Evolutionary conservation across 345 rosid genomes (phyloP), one percentile per base, ranked within the genome.

Genomic region (Camelina laxa): DNA sequence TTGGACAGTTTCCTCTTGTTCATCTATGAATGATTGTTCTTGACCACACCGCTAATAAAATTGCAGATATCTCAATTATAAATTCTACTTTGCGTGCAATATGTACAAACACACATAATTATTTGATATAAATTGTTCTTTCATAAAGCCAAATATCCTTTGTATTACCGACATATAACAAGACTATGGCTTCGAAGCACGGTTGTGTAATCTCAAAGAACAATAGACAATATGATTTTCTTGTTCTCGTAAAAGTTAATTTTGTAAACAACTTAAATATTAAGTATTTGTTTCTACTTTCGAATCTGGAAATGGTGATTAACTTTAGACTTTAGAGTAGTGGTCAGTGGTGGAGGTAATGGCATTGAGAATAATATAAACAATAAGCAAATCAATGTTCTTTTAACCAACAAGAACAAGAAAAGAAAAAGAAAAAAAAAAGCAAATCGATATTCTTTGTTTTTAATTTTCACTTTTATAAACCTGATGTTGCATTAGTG

Each of bases 401-500:
- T 42, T 73, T 48, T 36, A 60, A 38, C 48, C 48, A 11, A 60
- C 30, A 4, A 20, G 24, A 19, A 30, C 39, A 30, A 58, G 2
- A 17, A 5, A 6, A 17, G 27, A 27, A 4, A 27, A 27, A 27
- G n/a, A n/a, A 22, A 22, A 22, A 22, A 5, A 5, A 12, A 6
- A 6, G 45, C 58, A 73, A 54, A 73, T 44, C 56, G 31, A 56
- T 47, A 57, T 22, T 58, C 19, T 35, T 65, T 39, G 21, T 42
- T 59, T 15, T 12, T 24, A 39, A 22, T 33, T 7, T 11, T 59
- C 59, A 56, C 50, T 39, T 59, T 27, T n/a, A 9, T 9, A 48
- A 75, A 38, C 47, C 55, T 30, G 63, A 42, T 67, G 69, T 67
- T 51, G 74, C 74, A 68, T 60, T 68, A 75, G 69, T 75, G 79